A percentile compares a stretch with the other conserved stretches of the same genome.
Evolutionary conservation across 2,329 filamentous ascomycete genomes (phyloP).

Genomic region (Sordariomycetes sp.): DNA sequence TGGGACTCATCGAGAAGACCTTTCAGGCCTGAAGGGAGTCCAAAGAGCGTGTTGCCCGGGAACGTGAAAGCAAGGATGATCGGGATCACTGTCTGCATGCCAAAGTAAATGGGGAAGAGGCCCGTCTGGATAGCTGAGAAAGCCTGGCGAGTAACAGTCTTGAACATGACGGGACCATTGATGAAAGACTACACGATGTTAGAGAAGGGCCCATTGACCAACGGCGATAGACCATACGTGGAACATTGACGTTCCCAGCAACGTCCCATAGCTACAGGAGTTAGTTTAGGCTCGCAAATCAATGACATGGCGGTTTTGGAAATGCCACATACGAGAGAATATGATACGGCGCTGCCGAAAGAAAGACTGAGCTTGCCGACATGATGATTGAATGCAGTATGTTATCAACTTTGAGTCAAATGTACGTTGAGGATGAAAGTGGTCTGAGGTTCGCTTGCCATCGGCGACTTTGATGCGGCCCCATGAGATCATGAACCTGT

Average conservation of each 20-base stretch:
- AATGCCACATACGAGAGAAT: constrained; percentile 56
- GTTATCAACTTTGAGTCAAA: background rate
- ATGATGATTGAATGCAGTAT: background rate
- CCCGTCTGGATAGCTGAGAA: constrained; percentile 74
- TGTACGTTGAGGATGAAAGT: background rate
- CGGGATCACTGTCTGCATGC: constrained; percentile 69
- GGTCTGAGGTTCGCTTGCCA: background rate
- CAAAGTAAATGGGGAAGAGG: constrained; percentile 85
- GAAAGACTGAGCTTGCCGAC: constrained; percentile 34
- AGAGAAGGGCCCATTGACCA: too few relatives aligned
- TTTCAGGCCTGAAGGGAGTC: constrained; percentile 35
- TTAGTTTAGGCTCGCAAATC: too few relatives aligned
- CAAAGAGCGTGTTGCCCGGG: constrained; percentile 48
- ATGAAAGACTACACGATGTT: constrained; percentile 57
- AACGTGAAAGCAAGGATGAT: constrained; percentile 69
- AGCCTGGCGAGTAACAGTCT: constrained; percentile 64
- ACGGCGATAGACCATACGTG: constrained; percentile 43
- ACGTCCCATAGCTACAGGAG: constrained; percentile 68
- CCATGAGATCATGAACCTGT: background rate
- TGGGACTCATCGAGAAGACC: constrained; percentile 53
- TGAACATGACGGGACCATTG: constrained; percentile 67
- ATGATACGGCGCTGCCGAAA: constrained; percentile 65
- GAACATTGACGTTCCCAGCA: constrained; percentile 80
- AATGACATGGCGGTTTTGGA: too few relatives aligned
- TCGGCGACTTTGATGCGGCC: background rate